Evolutionary conservation across 139 green algal species (phyloP).

Genomic region (Zygnema cylindricum): DNA sequence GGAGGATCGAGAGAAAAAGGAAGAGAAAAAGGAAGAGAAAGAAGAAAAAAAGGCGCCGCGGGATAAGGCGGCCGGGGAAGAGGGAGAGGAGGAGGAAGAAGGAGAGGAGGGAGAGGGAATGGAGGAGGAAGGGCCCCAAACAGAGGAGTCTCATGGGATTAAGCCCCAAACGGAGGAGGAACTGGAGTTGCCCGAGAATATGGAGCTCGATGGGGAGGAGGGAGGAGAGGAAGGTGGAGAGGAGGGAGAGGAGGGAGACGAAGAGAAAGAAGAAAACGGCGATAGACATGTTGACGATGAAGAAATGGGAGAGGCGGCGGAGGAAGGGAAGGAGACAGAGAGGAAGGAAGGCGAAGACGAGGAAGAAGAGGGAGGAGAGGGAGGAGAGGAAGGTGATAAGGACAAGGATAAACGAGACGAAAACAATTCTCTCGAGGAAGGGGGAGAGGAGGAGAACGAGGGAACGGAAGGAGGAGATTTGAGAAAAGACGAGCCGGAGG

Average conservation of each 20-base stretch:
- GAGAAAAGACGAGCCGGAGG: conserved; percentile 57
- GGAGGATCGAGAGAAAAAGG: conserved; percentile 56
- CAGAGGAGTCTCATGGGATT: conserved; percentile 59
- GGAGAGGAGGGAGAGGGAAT: conserved; percentile 65
- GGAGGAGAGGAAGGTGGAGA: conserved; percentile 58
- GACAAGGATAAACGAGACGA: conserved; percentile 50
- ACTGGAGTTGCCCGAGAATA: conserved; percentile 66
- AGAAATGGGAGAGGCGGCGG: conserved; percentile 38
- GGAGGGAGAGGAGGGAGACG: conserved; percentile 64
- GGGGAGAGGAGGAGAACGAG: conserved; percentile 28
- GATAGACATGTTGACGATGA: too few species aligned
- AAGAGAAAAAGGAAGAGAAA: conserved; percentile 64
- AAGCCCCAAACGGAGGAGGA: conserved; percentile 60
- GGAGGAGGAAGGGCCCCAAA: conserved; percentile 59
- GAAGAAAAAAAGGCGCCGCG: conserved; percentile 62
- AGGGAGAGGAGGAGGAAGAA: conserved; percentile 60
- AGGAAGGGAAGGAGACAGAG: conserved; percentile 38
- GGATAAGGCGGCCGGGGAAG: conserved; percentile 56
- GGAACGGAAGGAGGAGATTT: conserved; percentile 50
- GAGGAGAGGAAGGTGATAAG: conserved; percentile 27
- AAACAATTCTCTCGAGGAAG: too few species aligned
- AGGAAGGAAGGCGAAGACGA: conserved; percentile 36
- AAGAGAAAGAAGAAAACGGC: conserved; percentile 45
- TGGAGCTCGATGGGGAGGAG: conserved; percentile 70
- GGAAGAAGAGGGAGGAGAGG: conserved; percentile 44